Evolutionary conservation across 352 stramenopile genomes (phyloP), one percentile per base, ranked within the genome.

Genomic region (Phytophthora agathidicida): DNA sequence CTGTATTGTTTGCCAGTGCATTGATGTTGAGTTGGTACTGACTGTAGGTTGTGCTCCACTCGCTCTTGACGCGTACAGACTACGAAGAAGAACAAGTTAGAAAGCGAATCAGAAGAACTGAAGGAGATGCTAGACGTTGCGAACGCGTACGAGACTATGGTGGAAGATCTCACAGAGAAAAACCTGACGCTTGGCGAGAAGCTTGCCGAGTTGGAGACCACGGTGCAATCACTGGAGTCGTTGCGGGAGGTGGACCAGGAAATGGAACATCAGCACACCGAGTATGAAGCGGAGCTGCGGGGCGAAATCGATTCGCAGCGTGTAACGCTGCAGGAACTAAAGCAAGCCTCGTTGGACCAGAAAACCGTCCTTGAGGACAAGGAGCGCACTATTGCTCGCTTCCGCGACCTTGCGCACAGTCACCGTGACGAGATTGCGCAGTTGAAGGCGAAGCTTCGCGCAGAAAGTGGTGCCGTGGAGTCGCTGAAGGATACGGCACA

Each of bases 131-230:
- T 96, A 5, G 88, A 96, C 52, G 66, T 94, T 27, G 88, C 88
- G 2, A 93, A 89, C 26, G 88, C 83, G 0, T 96, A 96, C 50
- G 88, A 96, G 48, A 80, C 70, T 19, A 95, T 96, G 86, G 85
- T 96, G 17, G 86, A 96, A 73, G 75, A 92, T 33, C 64, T 96
- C 13, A 94, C 88, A 0, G 88, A 96, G 46, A 96, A 94, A 52
- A 96, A 96, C 30, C 31, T 96, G 43, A 88, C 74, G 6, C 65
- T 96, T 1, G 86, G 85, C 5, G 88, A 96, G 11, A 88, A 89
- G 50, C 65, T 94, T 2, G 85, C 86, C 0, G 88, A 95, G 27
- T 43, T 95, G 11, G 80, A 91, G 47, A 75, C 76, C 10, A 86
- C 77, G 0, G 81, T 94, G 11, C 65, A 75, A 19, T 91, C 84